phyloP scores from a whole-genome alignment of 345 rosid species.

The Anastatica hierochuntica region DNA sequence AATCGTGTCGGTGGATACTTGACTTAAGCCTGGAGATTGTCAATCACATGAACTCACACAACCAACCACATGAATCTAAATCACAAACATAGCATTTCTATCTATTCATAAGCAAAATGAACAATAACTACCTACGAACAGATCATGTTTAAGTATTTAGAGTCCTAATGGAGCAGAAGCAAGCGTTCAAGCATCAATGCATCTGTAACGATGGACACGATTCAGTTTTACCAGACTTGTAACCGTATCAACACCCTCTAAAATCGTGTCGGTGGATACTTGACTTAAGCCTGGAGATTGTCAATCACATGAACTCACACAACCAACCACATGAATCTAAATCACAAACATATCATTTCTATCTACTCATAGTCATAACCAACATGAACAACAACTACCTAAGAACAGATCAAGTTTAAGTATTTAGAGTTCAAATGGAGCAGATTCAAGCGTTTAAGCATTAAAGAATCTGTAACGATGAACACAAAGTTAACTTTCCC shows the following conservation, averaged over 20 bases:
- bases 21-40: conserved; percentile 47
- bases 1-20: conserved; percentile 34
- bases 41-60: not conserved
- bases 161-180: conserved; percentile 67
- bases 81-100: too few relatives aligned
- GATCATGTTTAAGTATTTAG: too few relatives aligned
- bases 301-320: not conserved
- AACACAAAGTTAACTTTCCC: conserved; percentile 34
- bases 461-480: conserved; percentile 50
- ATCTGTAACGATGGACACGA: conserved; percentile 51
- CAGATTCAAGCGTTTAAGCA: conserved; percentile 41
- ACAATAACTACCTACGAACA: not conserved
- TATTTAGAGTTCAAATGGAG: conserved; percentile 63
- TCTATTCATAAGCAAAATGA: too few relatives aligned
- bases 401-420: too few relatives aligned
- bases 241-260: conserved; percentile 36
- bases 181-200: conserved; percentile 18
- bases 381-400: too few relatives aligned
- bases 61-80: not conserved
- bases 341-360: too few relatives aligned
- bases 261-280: conserved; percentile 24
- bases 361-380: too few relatives aligned
- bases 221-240: conserved; percentile 39
- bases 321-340: not conserved
- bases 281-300: conserved; percentile 50